Conservation (phyloP, 176 grass and related monocot genomes). For the Aegilops longissima region DNA sequence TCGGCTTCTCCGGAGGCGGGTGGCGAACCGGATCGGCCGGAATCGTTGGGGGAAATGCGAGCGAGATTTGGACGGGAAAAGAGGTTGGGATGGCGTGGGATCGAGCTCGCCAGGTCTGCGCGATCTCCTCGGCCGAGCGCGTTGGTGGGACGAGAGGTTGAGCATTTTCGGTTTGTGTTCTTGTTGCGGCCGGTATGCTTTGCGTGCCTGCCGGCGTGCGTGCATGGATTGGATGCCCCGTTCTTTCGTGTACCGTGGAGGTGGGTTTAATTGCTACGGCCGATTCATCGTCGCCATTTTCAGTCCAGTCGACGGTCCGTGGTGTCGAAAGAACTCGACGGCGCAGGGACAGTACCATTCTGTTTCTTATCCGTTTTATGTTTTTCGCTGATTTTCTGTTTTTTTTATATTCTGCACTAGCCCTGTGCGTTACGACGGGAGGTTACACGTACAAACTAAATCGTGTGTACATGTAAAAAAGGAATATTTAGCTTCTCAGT, state of each 20-base stretch:
- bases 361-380: too few species aligned
- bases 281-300: too few species aligned
- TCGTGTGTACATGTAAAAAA: too few species aligned
- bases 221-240: background rate
- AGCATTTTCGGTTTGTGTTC: background rate
- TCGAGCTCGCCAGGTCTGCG: conserved; percentile 11
- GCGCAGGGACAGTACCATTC: too few species aligned
- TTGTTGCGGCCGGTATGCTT: background rate
- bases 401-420: too few species aligned
- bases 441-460: too few species aligned
- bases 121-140: conserved; percentile 21
- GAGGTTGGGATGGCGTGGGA: background rate
- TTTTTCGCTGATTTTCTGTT: too few species aligned
- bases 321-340: too few species aligned
- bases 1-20: background rate
- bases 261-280: background rate
- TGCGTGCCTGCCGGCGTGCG: background rate
- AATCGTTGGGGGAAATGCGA: background rate
- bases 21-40: background rate
- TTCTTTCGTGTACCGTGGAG: background rate
- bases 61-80: background rate
- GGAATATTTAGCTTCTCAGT: too few species aligned
- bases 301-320: too few species aligned
- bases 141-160: conserved; percentile 25
- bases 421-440: too few species aligned